phyloP scores from a whole-genome alignment of 2,329 filamentous ascomycete genomes.

The Cryphonectria japonica region DNA sequence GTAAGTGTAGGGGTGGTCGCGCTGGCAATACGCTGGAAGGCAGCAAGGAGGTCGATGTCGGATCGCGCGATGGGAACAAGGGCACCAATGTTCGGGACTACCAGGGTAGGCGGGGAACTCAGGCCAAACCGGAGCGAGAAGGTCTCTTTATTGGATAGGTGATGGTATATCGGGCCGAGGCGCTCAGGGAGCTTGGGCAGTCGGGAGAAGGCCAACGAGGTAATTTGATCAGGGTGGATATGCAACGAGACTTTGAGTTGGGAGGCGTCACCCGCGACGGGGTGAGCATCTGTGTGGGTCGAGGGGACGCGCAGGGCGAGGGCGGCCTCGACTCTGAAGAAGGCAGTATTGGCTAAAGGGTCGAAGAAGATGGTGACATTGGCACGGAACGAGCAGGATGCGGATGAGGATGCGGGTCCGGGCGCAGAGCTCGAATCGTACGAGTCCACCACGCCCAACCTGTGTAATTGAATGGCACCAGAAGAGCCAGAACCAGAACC shows the following conservation, averaged over 20 bases:
- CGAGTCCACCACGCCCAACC: background rate
- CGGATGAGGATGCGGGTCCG: background rate
- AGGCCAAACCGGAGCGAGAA: background rate
- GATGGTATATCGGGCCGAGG: background rate
- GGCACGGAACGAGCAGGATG: background rate
- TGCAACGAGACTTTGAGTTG: background rate
- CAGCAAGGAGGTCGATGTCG: background rate
- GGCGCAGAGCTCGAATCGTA: background rate
- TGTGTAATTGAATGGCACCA: background rate
- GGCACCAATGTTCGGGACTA: background rate
- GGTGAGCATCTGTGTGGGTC: background rate
- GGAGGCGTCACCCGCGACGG: background rate
- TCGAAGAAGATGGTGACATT: background rate
- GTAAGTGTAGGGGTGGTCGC: background rate
- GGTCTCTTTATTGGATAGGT: background rate
- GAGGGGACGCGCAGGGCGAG: background rate
- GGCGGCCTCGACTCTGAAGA: background rate
- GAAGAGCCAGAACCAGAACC: background rate
- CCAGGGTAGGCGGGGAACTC: background rate
- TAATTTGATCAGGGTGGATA: background rate
- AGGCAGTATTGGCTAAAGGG: background rate
- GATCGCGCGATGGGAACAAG: background rate
- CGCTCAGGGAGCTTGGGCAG: background rate
- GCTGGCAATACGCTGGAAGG: background rate
- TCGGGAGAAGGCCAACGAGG: background rate